Percentiles rank a stretch among this genome's conserved stretches.
phyloP scores from a whole-genome alignment of 495 filamentous ascomycete species.

The Acidiella bohemica region DNA sequence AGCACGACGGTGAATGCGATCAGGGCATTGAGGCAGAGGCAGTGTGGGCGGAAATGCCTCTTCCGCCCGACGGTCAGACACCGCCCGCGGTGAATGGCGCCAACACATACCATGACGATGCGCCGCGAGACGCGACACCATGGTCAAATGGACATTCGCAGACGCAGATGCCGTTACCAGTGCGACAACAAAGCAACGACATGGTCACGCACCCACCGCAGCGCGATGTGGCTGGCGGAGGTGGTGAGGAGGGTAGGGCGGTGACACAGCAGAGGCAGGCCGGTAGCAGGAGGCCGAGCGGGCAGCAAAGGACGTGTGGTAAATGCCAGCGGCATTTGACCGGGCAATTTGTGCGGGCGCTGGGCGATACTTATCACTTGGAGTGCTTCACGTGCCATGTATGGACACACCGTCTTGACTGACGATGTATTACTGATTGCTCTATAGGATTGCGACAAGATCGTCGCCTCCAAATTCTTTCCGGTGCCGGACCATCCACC shows the following conservation, averaged over 20 bases:
- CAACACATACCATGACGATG: no score
- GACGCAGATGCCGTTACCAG: no score
- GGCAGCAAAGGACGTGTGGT: slow-evolving; percentile 50
- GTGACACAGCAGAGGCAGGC: slow-evolving; percentile 7
- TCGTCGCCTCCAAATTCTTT: slow-evolving; percentile 97
- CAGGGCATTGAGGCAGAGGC: no score
- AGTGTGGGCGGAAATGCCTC: no score
- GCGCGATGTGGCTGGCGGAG: no score
- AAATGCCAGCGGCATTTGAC: slow-evolving; percentile 78
- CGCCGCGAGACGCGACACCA: no score
- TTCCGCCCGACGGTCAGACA: no score
- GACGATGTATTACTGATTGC: not conserved
- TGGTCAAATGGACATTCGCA: no score
- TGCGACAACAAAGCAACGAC: no score
- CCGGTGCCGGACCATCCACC: slow-evolving; percentile 82
- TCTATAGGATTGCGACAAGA: slow-evolving; percentile 78
- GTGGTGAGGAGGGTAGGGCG: not conserved
- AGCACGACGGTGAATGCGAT: no score
- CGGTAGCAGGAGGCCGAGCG: slow-evolving; percentile 20
- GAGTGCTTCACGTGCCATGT: slow-evolving; percentile 98
- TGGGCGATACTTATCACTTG: slow-evolving; percentile 86
- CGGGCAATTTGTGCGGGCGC: slow-evolving; percentile 88
- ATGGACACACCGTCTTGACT: slow-evolving; percentile 28
- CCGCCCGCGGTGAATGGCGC: no score
- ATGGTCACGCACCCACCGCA: no score